These are phyloP conservation scores for Cercospora citrullina DNA, from an alignment of 2,329 filamentous ascomycete species.

Conservation along the genomic window DNA sequence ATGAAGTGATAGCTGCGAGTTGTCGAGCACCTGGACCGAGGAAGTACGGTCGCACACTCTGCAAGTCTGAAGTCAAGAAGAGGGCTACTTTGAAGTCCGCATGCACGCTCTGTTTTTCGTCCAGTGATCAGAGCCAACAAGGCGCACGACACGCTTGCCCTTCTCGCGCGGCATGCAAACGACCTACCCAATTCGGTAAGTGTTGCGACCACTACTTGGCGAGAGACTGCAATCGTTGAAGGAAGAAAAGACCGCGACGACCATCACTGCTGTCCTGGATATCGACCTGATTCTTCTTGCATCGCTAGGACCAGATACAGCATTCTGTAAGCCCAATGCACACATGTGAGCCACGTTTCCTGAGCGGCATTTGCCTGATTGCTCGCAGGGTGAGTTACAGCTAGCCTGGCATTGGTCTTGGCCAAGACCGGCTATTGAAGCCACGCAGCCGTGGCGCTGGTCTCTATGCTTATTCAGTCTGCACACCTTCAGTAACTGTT, in stretches of 20 bases:
- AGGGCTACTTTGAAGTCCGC: not conserved
- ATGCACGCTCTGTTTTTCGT: not conserved
- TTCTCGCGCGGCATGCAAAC: not conserved
- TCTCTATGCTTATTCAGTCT: not conserved
- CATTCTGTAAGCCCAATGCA: not conserved
- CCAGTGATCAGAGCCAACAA: not conserved
- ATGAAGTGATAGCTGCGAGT: not conserved
- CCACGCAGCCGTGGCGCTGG: not conserved
- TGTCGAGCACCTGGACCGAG: not conserved
- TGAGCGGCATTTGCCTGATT: not conserved
- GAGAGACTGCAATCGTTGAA: not conserved
- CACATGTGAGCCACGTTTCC: not conserved
- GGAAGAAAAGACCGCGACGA: not conserved
- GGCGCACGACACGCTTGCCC: not conserved
- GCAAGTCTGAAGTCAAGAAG: not conserved
- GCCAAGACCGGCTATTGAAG: not conserved
- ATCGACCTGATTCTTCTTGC: not conserved
- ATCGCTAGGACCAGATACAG: not conserved
- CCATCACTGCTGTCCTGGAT: not conserved
- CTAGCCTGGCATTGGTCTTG: not conserved
- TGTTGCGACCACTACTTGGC: not conserved
- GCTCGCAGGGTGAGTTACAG: not conserved
- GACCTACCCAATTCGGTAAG: not conserved
- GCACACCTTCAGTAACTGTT: not conserved
- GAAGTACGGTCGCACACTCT: not conserved